Percentiles rank a stretch among this genome's conserved stretches.
Evolutionary conservation across 495 filamentous ascomycete genomes (phyloP).

Genomic region (Hyphodiscus hymeniophilus): DNA sequence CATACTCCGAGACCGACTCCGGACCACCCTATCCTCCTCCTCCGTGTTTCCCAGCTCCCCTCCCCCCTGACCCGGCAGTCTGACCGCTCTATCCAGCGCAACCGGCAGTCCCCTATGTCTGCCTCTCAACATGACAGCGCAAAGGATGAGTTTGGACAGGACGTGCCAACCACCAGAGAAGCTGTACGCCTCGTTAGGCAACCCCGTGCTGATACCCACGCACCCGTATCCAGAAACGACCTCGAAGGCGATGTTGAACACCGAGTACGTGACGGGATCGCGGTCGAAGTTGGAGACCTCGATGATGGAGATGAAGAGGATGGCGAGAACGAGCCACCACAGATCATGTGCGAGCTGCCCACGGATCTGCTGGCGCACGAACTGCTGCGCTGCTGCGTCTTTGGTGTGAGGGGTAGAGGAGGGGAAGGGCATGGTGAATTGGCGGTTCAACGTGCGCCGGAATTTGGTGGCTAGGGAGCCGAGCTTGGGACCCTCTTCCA

Average conservation of each 20-base stretch:
- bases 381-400: conserved; percentile 21
- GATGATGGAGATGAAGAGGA: conserved; percentile 65
- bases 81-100: conserved; percentile 70
- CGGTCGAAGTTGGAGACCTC: conserved; percentile 58
- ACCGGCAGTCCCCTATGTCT: conserved; percentile 74
- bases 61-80: conserved; percentile 52
- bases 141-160: conserved; percentile 68
- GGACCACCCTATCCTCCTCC: conserved; percentile 2
- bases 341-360: conserved; percentile 79
- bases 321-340: conserved; percentile 74
- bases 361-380: conserved; percentile 60
- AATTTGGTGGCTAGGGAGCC: conserved; percentile 26
- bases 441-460: conserved; percentile 2
- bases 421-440: conserved; percentile 9
- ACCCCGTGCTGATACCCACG: conserved; percentile 71
- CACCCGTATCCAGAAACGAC: conserved; percentile 78
- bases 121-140: conserved; percentile 69
- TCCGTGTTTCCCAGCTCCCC: conserved; percentile 25
- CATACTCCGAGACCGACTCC: not conserved
- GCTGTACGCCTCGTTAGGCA: conserved; percentile 57
- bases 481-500: conserved; percentile 7
- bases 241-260: conserved; percentile 85
- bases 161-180: conserved; percentile 67
- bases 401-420: not conserved
- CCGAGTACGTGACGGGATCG: conserved; percentile 61